Base-by-base conservation (phyloP, 2,329 filamentous ascomycete species). In the Pyrenophora teres region DNA sequence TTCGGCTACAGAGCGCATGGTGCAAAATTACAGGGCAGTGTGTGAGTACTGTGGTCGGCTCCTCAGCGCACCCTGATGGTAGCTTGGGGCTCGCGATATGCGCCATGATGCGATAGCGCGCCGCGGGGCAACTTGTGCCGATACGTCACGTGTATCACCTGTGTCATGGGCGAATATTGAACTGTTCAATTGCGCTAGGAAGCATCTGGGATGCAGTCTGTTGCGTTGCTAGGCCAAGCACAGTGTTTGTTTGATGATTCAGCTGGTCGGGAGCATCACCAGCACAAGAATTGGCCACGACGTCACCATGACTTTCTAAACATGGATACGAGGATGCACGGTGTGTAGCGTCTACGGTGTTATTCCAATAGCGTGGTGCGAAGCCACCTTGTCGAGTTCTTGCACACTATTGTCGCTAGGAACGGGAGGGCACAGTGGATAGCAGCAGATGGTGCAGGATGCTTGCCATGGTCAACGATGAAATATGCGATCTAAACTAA, bases 1-100 rank as follows among this genome's bases (percentile, higher is more conserved):
- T 56, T 72, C 70, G 18, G 63, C 47, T 46, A 70, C 51, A 45
- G 65, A 56, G 55, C 70, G 64, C 70, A 73, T 73, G 40, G 52
- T 60, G 57, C 40, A 43, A 38, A 42, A 37, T 43, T 46, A 50
- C 38, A 42, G 40, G 6, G 35, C 43, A 40, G 44, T 42, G 43
- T 49, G 52, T 45, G 54, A 46, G 43, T 46, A 47, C 44, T 39
- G 50, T 47, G n/a, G 53, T 46, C 39, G 45, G 50, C 44, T 39
- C 32, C 52, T 43, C 59, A 62, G 68, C 27, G 27, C 55, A 71
- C 69, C 69, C 50, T 71, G 70, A 68, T 71, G 69, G 63, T 54
- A 52, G 58, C 62, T 62, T 54, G n/a, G 54, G 23, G 10, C 30
- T 43, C 30, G 30, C 30, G 30, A 30, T 21, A 18, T 40, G 48